phyloP scores from a whole-genome alignment of 371 early-diverging fungal genomes.

The Actinomortierella ambigua region DNA sequence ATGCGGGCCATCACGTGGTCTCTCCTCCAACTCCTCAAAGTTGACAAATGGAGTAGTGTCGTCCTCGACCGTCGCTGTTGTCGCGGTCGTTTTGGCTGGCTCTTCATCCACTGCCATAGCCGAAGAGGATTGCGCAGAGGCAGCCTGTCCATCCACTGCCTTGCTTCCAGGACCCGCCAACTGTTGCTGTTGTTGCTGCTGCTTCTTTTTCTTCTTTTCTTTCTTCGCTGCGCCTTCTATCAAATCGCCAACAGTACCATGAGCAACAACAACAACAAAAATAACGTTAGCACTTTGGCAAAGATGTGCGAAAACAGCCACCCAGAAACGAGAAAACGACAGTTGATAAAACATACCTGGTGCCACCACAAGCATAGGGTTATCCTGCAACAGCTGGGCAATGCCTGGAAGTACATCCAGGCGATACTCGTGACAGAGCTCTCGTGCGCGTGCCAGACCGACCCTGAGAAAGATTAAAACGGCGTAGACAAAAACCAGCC shows the following conservation, averaged over 20 bases:
- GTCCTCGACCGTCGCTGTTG: constrained; percentile 16
- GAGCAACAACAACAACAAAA: too few species aligned
- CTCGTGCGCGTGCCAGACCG: constrained; percentile 54
- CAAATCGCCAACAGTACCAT: too few species aligned
- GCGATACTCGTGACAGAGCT: constrained; percentile 55
- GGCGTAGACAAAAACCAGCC: not conserved
- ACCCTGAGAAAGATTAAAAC: constrained; percentile 44
- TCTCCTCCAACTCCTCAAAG: constrained; percentile 44
- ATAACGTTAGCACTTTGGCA: too few species aligned
- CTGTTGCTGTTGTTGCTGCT: too few species aligned
- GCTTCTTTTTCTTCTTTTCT: too few species aligned
- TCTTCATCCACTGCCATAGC: not conserved
- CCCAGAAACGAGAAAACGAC: too few species aligned
- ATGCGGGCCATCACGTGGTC: constrained; percentile 11
- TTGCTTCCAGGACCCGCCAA: too few species aligned
- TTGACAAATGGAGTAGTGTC: constrained; percentile 45
- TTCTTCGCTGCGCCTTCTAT: too few species aligned
- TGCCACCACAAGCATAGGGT: constrained; percentile 25
- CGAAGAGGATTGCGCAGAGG: constrained; percentile 12
- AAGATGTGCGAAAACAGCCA: too few species aligned
- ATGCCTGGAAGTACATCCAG: constrained; percentile 53
- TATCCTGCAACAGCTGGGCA: constrained; percentile 52
- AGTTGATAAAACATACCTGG: too few species aligned
- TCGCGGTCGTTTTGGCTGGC: too few species aligned
- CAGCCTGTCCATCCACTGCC: not conserved